phyloP scores from a whole-genome alignment of 345 rosid species.

The Triadica sebifera region DNA sequence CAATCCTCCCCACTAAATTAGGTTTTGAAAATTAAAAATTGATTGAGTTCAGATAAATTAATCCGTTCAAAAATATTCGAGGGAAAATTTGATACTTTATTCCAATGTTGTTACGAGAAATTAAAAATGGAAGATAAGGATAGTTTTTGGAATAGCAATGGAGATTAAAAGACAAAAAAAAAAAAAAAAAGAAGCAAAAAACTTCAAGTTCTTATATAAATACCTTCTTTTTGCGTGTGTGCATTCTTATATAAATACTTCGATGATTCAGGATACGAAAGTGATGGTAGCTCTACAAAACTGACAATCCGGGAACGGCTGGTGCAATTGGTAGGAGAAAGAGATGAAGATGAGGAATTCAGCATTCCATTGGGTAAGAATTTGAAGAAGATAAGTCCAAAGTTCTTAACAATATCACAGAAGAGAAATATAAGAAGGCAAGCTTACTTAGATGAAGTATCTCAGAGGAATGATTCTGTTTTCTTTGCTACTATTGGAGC shows the following conservation, averaged over 20 bases:
- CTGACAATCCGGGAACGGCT: slow-evolving; percentile 70
- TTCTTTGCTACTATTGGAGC: slow-evolving; percentile 91
- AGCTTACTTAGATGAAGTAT: slow-evolving; percentile 68
- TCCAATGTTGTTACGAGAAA: too few species aligned
- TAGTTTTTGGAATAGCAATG: too few species aligned
- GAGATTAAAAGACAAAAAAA: too few species aligned
- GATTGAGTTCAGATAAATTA: too few species aligned
- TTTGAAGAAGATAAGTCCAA: slow-evolving; percentile 76
- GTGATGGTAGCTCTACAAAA: slow-evolving; percentile 46
- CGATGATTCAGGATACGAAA: slow-evolving; percentile 45
- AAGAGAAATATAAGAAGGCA: slow-evolving; percentile 92
- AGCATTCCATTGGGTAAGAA: slow-evolving; percentile 66
- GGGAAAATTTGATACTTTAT: too few species aligned
- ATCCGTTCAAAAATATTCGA: too few species aligned
- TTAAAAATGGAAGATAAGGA: too few species aligned
- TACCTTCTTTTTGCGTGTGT: too few species aligned
- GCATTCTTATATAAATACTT: not conserved
- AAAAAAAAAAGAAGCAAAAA: too few species aligned
- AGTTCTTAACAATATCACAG: slow-evolving; percentile 74
- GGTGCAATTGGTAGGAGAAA: slow-evolving; percentile 51
- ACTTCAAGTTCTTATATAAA: too few species aligned
- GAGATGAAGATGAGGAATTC: slow-evolving; percentile 77
- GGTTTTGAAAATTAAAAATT: too few species aligned
- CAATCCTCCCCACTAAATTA: too few species aligned
- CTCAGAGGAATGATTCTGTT: slow-evolving; percentile 79